Conservation (phyloP, 441 rosid genomes). For the Populus hybrid region DNA sequence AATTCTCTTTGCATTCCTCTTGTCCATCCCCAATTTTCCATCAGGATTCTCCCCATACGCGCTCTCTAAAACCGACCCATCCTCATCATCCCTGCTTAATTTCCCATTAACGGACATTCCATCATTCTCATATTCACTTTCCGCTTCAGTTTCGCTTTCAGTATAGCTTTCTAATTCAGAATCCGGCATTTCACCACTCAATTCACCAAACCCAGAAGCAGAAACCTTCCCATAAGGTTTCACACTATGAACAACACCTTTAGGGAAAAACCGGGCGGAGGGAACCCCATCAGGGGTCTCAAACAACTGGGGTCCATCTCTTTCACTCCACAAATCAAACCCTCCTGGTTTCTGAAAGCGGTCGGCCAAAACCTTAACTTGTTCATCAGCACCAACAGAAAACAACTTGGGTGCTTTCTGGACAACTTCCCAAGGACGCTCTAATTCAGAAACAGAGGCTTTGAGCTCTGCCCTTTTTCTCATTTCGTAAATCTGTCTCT, state of each 20-base stretch:
- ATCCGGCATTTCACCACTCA: conserved; percentile 7
- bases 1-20: conserved; percentile 3
- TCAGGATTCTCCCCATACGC: background rate
- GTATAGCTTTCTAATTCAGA: conserved; percentile 7
- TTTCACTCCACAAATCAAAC: conserved; percentile 77
- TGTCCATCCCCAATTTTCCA: conserved; percentile 2
- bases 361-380: conserved; percentile 73
- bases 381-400: conserved; percentile 64
- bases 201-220: conserved; percentile 1
- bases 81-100: conserved; percentile 4
- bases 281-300: conserved; percentile 56
- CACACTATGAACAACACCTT: conserved; percentile 80
- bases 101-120: background rate
- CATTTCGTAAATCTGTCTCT: conserved; percentile 77
- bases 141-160: background rate
- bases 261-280: conserved; percentile 80
- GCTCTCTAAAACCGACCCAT: background rate
- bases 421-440: conserved; percentile 84
- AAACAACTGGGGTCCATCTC: conserved; percentile 73
- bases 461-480: conserved; percentile 82
- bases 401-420: conserved; percentile 64
- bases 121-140: background rate
- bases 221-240: conserved; percentile 44
- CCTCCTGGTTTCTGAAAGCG: conserved; percentile 86
- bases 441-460: conserved; percentile 73